Base-by-base conservation (phyloP, 2,329 filamentous ascomycete genomes). In the Penicillium sumatraense region DNA sequence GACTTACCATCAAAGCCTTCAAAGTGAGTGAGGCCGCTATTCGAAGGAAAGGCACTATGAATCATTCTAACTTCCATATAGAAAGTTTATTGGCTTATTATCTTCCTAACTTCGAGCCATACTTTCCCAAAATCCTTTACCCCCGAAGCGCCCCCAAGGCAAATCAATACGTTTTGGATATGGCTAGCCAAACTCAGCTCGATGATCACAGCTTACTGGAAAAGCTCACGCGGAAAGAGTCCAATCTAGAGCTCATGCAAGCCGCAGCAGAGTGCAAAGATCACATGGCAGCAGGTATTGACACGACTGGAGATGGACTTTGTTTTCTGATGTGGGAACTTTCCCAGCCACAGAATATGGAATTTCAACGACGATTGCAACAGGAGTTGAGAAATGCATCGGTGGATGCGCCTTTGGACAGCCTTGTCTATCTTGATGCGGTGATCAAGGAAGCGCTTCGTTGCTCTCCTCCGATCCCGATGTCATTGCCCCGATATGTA, bases 311-410 rank as follows among this genome's bases (percentile, higher is more conserved):
- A 14, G 87, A 90, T 61, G 86, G 80, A 0, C 75, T 90, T 0
- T 89, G 86, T 65, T 89, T 89, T 65, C 76, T 90, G 11, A 87
- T 90, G 83, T 87, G 86, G 81, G 83, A 89, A 67, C 77, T 90
- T 2, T 90, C 87, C 1, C 83, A 84, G 59, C 83, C 85, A 2
- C 71, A 78, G 7, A 86, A 82, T 4, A 62, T 75, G 1, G 55
- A 68, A 2, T 75, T 83, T 46, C 87, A 89, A 68, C 67, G 73
- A 10, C 74, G 71, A 2, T 75, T 89, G 3, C 77, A 79, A 23
- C 65, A 76, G 14, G 87, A 89, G 67, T 69, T 88, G 4, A 64
- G 61, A 0, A 64, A 70, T 3, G 78, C 80, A 42, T 68, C 75
- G 0, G 68, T 71, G 13, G 59, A 44, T 63, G 70, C 7, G 49